phyloP scores from a whole-genome alignment of 1,139 yeast species.

The Wickerhamiella pararugosa region DNA sequence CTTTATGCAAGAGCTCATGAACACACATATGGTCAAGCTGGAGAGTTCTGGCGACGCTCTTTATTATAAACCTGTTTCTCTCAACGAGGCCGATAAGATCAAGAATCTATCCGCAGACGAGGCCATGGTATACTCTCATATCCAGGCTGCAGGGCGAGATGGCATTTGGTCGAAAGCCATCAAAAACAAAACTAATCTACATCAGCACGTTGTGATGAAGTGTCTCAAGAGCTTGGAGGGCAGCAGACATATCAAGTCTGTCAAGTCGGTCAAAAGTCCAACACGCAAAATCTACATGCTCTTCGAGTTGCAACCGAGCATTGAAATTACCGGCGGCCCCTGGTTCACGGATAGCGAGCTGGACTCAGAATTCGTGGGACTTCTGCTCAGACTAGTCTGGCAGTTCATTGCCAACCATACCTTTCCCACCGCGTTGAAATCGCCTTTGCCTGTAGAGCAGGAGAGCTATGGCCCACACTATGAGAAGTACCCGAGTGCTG shows the following conservation, averaged over 20 bases:
- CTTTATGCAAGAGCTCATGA: conserved; percentile 44
- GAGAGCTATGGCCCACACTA: conserved; percentile 39
- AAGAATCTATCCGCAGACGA: conserved; percentile 74
- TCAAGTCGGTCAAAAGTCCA: conserved; percentile 89
- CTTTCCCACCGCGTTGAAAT: conserved; percentile 42
- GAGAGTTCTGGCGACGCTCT: conserved; percentile 49
- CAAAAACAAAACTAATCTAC: conserved; percentile 79
- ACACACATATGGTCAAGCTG: conserved; percentile 43
- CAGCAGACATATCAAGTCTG: conserved; percentile 75
- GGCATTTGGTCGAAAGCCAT: conserved; percentile 91
- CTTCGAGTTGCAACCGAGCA: conserved; percentile 81
- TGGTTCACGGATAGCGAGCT: conserved; percentile 96
- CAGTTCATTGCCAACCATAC: conserved; percentile 63
- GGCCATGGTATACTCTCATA: conserved; percentile 77
- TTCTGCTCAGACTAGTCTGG: conserved; percentile 75
- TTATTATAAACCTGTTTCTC: conserved; percentile 49
- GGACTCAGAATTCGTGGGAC: conserved; percentile 85
- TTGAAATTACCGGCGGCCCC: conserved; percentile 97
- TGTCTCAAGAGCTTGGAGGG: conserved; percentile 72
- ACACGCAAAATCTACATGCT: conserved; percentile 94
- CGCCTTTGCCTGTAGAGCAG: conserved; percentile 26
- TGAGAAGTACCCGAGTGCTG: conserved; percentile 52
- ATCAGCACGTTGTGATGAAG: conserved; percentile 78
- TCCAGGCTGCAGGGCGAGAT: conserved; percentile 86
- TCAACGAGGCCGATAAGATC: conserved; percentile 29